These are phyloP conservation scores for Botrytis byssoidea DNA, from an alignment of 2,329 filamentous ascomycete species.

Conservation along the genomic window DNA sequence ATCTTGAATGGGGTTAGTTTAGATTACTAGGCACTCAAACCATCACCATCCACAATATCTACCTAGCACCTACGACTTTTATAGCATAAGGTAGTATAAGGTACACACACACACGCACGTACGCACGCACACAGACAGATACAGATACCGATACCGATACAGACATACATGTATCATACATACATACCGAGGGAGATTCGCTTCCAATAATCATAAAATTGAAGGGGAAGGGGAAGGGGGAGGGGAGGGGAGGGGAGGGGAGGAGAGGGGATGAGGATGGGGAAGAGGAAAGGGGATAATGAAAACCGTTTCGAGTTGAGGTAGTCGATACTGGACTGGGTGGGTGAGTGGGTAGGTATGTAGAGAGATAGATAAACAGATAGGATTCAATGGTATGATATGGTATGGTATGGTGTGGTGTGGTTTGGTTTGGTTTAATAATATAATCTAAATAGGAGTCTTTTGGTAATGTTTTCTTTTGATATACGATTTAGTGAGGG, in stretches of 20 bases:
- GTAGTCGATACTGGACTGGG: background rate
- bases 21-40: background rate
- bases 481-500: background rate
- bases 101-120: background rate
- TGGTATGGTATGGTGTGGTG: no score
- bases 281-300: background rate
- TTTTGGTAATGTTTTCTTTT: background rate
- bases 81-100: background rate
- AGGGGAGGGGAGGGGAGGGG: no score
- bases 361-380: no score
- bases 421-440: background rate
- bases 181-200: background rate
- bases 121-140: background rate
- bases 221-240: background rate
- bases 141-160: background rate
- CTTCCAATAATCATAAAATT: background rate
- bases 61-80: background rate
- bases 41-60: background rate
- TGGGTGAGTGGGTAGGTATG: no score
- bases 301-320: background rate
- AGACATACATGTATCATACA: background rate
- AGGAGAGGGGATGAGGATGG: no score
- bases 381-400: no score
- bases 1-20: background rate
- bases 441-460: background rate